Evolutionary conservation across 192 early-diverging fungal species (phyloP), one percentile per base, ranked within the genome.

Genomic region (Coemansia sp.): DNA sequence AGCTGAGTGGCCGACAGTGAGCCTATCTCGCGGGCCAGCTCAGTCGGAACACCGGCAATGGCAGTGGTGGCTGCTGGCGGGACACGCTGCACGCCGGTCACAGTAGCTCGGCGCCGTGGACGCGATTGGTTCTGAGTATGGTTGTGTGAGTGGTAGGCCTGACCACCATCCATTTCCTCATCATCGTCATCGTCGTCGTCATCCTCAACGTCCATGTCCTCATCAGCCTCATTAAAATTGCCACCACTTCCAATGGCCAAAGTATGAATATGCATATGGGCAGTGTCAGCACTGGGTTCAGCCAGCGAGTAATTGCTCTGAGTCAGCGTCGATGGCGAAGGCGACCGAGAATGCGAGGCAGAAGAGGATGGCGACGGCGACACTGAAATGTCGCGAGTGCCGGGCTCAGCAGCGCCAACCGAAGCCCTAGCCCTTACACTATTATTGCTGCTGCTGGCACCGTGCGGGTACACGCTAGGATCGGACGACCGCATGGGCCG

Each of bases 301-400:
- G 50, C 51, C 48, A 48, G 9, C 7, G 46, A 61, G 59, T 21
- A 38, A 27, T 37, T 32, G 59, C 59, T 32, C 34, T 37, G 25
- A 37, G 32, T 66, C 14, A 37, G 21, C 17, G 50, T 41, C 57
- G 55, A 19, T 17, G 27, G 55, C 31, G 27, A 32, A 14, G 55
- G 55, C 31, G 55, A 58, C 29, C 46, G 46, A 21, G 46, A 48
- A 9, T 48, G 36, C 15, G 74, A 53, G 1, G 46, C 46, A 48
- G 46, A 48, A 51, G 79, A 60, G 10, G 76, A 29, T 23, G 75
- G 80, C 61, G 80, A 75, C 50, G 72, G 76, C 29, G 80, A 83
- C 41, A 83, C 76, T 12, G 75, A 77, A 44, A 83, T 83, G 63
- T 83, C 80, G 38, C 80, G 69, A 4, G 75, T 74, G 39, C 75